Base-by-base conservation (phyloP, 2,329 filamentous ascomycete genomes). In the Celoporthe dispersa region DNA sequence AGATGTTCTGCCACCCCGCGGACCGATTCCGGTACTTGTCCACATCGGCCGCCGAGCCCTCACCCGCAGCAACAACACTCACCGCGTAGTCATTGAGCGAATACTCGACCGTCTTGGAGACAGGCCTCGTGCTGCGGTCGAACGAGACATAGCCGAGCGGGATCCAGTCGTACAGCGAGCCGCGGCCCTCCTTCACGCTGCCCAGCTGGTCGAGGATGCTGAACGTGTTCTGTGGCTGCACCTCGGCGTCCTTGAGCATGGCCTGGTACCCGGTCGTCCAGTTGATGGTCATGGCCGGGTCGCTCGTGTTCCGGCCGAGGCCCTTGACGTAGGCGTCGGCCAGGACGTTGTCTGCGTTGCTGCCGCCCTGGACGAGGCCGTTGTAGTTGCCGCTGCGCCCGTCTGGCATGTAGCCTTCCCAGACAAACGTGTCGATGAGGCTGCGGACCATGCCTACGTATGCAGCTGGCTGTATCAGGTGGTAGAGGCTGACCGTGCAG, bases 321-420 rank as follows among this genome's bases (percentile, higher is more conserved):
- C 89, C 90, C 77, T 94, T 94, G 33, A 92, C 68, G 71, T 86
- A 92, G 0, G 88, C 88, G 74, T 94, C 91, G 0, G 86, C 88
- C 1, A 93, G 81, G 1, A 93, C 84, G 9, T 90, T 85, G 75
- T 94, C 91, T 11, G 91, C 89, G 71, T 94, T 93, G 0, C 90
- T 92, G 0, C 92, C 92, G 11, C 92, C 91, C 74, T 94, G 92
- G 0, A 90, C 92, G 75, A 86, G 90, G 0, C 92, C 90, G 76
- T 90, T 90, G 77, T 86, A 90, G 1, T 90, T 82, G 33, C 85
- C 87, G 88, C 91, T 91, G 66, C 89, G 86, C 74, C 90, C 91
- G 76, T 92, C 90, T 0, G 90, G 90, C n/a, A 92, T 78, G 79
- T 87, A 91, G 1, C 90, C 90, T 76, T 90, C 85, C 75, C 90